phyloP scores from a whole-genome alignment of 768 basidiomycete genomes.

The Nevesoporus exiguus region DNA sequence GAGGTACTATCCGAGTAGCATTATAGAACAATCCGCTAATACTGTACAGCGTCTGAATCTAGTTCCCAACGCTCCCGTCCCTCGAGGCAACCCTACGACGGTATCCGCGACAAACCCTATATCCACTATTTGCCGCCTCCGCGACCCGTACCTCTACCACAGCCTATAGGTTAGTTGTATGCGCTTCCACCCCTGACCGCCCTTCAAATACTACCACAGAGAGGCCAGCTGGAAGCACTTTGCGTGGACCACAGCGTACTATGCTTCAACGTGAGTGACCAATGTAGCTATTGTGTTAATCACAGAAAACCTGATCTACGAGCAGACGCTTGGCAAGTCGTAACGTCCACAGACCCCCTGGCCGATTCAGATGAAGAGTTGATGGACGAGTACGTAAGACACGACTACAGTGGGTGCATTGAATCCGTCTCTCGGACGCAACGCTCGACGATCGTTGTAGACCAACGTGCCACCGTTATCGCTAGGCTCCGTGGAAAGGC shows the following conservation, averaged over 20 bases:
- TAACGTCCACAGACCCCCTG: slow-evolving; percentile 60
- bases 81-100: slow-evolving; percentile 21
- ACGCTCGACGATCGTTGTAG: slow-evolving; percentile 28
- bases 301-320: neutral
- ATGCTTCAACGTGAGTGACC: slow-evolving; percentile 44
- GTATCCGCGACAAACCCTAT: slow-evolving; percentile 31
- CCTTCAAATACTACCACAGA: slow-evolving; percentile 18
- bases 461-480: slow-evolving; percentile 50
- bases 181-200: neutral
- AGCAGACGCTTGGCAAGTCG: slow-evolving; percentile 72
- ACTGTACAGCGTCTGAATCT: slow-evolving; percentile 21
- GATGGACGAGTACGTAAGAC: slow-evolving; percentile 56
- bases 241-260: slow-evolving; percentile 34
- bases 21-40: slow-evolving; percentile 9
- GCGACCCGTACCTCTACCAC: slow-evolving; percentile 17
- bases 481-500: slow-evolving; percentile 49
- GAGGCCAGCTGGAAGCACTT: slow-evolving; percentile 6
- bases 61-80: slow-evolving; percentile 26
- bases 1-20: slow-evolving; percentile 14
- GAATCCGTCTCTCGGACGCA: neutral
- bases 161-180: slow-evolving; percentile 21
- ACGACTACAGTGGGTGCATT: slow-evolving; percentile 59
- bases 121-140: slow-evolving; percentile 34
- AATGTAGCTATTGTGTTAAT: neutral
- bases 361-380: slow-evolving; percentile 72